phyloP scores from a whole-genome alignment of 345 rosid species.

The Jatropha curcas region DNA sequence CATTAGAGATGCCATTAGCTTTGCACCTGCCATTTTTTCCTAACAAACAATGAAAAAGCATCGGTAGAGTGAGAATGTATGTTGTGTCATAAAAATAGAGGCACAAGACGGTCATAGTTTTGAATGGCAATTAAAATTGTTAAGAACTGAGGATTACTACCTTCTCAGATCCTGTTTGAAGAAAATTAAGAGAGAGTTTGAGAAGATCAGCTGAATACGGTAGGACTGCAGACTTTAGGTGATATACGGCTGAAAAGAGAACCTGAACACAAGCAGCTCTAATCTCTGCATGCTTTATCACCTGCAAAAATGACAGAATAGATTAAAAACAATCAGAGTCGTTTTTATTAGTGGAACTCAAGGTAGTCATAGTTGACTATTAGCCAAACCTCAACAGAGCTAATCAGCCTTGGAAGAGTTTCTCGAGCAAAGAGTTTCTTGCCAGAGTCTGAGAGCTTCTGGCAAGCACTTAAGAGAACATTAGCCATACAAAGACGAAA shows the following conservation, averaged over 20 bases:
- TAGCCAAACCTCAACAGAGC: conserved; percentile 53
- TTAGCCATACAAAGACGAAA: conserved; percentile 89
- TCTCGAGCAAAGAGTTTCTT: conserved; percentile 56
- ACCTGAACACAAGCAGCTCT: conserved; percentile 81
- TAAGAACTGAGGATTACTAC: conserved; percentile 37
- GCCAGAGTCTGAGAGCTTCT: conserved; percentile 61
- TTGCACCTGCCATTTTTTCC: conserved; percentile 85
- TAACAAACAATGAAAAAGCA: conserved; percentile 28
- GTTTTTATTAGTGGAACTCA: background rate
- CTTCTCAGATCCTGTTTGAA: conserved; percentile 61
- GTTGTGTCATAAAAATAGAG: background rate
- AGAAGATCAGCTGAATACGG: conserved; percentile 71
- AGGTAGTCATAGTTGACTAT: background rate
- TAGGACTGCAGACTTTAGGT: conserved; percentile 72
- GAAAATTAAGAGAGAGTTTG: conserved; percentile 60
- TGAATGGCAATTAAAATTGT: conserved; percentile 2
- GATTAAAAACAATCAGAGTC: background rate
- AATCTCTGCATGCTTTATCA: conserved; percentile 43
- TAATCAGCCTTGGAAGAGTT: conserved; percentile 54
- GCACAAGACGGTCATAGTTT: background rate
- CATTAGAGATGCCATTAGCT: conserved; percentile 83
- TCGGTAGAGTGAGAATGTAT: background rate
- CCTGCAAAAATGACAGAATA: conserved; percentile 40
- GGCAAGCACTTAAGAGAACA: conserved; percentile 80
- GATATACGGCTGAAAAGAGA: conserved; percentile 81